These are phyloP conservation scores for Cornus florida DNA, from an alignment of 148 eudicot genomes.

Conservation along the genomic window DNA sequence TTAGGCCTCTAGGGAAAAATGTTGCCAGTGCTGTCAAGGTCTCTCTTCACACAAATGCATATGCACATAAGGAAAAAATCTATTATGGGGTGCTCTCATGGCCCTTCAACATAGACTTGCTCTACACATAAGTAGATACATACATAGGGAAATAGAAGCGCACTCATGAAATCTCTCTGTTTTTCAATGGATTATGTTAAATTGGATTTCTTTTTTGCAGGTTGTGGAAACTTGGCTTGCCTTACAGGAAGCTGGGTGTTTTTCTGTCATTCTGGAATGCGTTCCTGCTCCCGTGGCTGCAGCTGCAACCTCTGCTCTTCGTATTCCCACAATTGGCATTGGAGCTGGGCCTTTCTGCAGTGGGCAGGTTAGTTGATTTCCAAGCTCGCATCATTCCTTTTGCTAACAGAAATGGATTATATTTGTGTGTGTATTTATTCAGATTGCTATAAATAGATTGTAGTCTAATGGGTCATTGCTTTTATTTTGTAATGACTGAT, in stretches of 20 bases:
- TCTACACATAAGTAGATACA: too few relatives aligned
- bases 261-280: constrained; percentile 90
- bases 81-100: not conserved
- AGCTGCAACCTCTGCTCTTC: constrained; percentile 84
- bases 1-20: constrained; percentile 91
- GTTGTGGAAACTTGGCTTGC: constrained; percentile 92
- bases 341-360: constrained; percentile 98
- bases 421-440: not conserved
- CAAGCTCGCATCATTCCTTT: not conserved
- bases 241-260: constrained; percentile 93
- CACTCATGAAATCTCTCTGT: not conserved
- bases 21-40: constrained; percentile 90
- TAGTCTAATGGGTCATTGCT: not conserved
- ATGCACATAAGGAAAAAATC: not conserved
- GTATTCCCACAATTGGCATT: constrained; percentile 92
- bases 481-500: not conserved
- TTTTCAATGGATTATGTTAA: constrained; percentile 1
- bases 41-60: not conserved
- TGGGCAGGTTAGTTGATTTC: constrained; percentile 64
- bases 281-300: constrained; percentile 96
- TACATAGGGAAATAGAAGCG: too few relatives aligned
- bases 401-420: not conserved
- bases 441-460: not conserved
- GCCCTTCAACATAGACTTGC: not conserved
- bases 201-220: constrained; percentile 35